Base-by-base conservation (phyloP, 768 basidiomycete species). In the Amanita rimosa region DNA sequence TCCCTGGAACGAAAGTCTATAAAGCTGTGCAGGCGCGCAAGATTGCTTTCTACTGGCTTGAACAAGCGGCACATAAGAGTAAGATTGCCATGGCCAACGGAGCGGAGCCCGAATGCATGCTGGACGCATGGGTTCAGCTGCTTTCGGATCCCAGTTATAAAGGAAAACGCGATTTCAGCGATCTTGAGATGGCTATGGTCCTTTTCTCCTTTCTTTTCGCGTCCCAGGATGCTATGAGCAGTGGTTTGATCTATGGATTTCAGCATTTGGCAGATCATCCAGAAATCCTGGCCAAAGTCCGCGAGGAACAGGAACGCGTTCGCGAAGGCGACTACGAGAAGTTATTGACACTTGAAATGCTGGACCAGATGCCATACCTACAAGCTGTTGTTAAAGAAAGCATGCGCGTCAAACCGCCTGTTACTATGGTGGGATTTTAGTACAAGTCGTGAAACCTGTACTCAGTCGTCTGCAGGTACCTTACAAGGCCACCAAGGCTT, bases 211-310 rank as follows among this genome's bases (percentile, higher is more conserved):
- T 98, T 82, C 70, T 99, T 47, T 97, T 97, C 59, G 96, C 91
- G 2, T 86, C 83, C 21, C 91, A 96, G 70, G 96, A 99, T 62
- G 96, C 96, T 42, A 98, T 99, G 96, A 90, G 89, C 62, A 92
- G 88, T 52, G 94, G 93, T 44, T 70, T 97, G 58, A 92, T 96
- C 59, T 97, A 90, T 64, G 85, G 81, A 34, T 96, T 98, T 80
- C 96, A 99, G 67, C 90, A 94, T 64, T 74, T 96, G 33, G 89
- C 88, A 38, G 96, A 98, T 64, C 75, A 89, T 62, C 95, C 95
- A 1, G 85, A 92, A 21, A 69, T 96, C 47, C 67, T 95, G 56
- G 79, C 78, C 33, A 97, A 95, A 67, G 78, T 98, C 53, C 79
- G 86, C 46, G 88, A 84, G 57, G 96, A 99, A 67, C 94, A 97